Evolutionary conservation across 225 moss, liverwort and hornwort genomes (phyloP).

Genomic region (Marchantia polymorpha): DNA sequence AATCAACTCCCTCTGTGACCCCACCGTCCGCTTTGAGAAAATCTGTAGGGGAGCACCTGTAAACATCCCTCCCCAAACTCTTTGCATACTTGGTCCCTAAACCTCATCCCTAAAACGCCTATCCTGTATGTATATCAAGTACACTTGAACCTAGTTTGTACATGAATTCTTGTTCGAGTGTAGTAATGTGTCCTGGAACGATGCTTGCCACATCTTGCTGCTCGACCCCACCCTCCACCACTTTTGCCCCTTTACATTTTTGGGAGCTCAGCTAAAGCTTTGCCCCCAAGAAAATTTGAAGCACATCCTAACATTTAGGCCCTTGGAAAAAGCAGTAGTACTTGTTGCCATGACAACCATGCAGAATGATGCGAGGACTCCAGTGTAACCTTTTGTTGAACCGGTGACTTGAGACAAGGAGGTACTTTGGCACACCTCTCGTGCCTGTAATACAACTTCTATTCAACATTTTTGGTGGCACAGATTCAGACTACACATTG

Average conservation of each 20-base stretch:
- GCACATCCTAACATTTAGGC: not conserved
- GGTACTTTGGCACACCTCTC: constrained; percentile 1
- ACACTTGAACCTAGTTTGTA: constrained; percentile 19
- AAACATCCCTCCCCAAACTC: constrained; percentile 9
- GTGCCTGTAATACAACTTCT: constrained; percentile 7
- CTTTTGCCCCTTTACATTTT: not conserved
- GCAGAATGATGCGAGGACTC: constrained; percentile 2
- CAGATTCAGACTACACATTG: constrained; percentile 1
- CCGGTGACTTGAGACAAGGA: not conserved
- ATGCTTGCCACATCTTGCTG: not conserved
- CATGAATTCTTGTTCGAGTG: constrained; percentile 12
- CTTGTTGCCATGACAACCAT: not conserved
- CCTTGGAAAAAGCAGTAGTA: not conserved
- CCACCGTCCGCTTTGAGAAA: not conserved
- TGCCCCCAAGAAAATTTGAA: not conserved
- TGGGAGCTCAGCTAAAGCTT: not conserved
- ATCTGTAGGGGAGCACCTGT: constrained; percentile 5
- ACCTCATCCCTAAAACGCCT: not conserved
- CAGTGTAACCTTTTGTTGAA: constrained; percentile 15
- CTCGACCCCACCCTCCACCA: not conserved
- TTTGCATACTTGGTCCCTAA: not conserved
- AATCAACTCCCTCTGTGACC: not conserved
- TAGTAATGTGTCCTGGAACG: not conserved
- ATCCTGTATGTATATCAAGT: constrained; percentile 20
- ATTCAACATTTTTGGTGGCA: not conserved